Conservation (phyloP, 805 yeast species). For the Vanderwaltozyma verrucispora region DNA sequence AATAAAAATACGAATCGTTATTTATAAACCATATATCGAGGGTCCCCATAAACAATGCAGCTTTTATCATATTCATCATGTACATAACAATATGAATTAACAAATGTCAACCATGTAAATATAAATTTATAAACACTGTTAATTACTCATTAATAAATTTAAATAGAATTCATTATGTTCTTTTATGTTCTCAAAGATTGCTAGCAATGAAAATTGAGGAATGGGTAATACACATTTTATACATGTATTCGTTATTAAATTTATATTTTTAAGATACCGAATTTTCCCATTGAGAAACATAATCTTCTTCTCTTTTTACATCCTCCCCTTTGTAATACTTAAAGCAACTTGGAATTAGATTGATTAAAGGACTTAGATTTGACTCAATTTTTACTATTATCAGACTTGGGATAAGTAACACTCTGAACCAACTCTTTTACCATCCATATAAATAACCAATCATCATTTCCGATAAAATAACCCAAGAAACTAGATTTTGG, state of each 20-base stretch:
- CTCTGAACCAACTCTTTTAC: conserved; percentile 40
- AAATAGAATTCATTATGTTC: too few species aligned
- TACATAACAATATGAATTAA: neutral
- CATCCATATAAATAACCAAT: conserved; percentile 56
- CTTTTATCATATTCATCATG: neutral
- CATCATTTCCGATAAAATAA: conserved; percentile 54
- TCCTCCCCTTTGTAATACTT: conserved; percentile 48
- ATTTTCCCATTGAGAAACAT: conserved; percentile 18
- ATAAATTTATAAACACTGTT: neutral
- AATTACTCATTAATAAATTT: too few species aligned
- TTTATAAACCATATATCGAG: too few species aligned
- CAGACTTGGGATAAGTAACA: conserved; percentile 56
- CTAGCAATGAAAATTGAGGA: too few species aligned
- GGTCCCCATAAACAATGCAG: too few species aligned
- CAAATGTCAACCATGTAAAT: too few species aligned
- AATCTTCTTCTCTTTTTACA: conserved; percentile 28
- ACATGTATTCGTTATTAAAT: too few species aligned
- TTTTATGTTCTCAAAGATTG: too few species aligned
- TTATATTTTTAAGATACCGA: too few species aligned
- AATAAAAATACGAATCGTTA: too few species aligned
- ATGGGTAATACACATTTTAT: too few species aligned
- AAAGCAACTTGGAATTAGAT: conserved; percentile 39
- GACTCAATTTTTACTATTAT: conserved; percentile 55
- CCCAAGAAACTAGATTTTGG: conserved; percentile 69
- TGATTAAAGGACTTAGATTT: conserved; percentile 40